Base-by-base conservation (phyloP, 2,329 filamentous ascomycete species). In the Microdochium paspali region DNA sequence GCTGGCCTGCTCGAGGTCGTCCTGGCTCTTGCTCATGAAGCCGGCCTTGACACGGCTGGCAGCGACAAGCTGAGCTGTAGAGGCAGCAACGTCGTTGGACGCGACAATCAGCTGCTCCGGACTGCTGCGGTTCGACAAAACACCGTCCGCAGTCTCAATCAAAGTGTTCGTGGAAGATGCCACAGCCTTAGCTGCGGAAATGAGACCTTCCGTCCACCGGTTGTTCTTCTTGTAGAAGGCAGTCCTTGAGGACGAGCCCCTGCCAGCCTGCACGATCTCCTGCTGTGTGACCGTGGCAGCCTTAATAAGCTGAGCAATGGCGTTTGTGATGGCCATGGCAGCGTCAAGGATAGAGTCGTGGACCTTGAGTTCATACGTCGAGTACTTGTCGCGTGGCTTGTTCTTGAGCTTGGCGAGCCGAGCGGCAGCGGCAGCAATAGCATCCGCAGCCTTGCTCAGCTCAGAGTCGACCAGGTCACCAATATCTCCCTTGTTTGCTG, bases 201-300 rank as follows among this genome's bases (percentile, higher is more conserved):
- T 96, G 51, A 98, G 81, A 44, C 93, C 93, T 62, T 98, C 93
- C 0, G 93, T 98, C 93, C 93, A 98, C 46, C 93, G 82, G 70
- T 97, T 98, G 78, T 98, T 96, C 75, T 97, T 97, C 79, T 97
- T 97, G 82, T 98, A 98, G 67, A 98, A 98, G 23, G 90, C 90
- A 2, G 90, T 94, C 49, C 84, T 80, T 42, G 89, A 94, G 46
- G 87, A 88, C 24, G 84, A 86, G 30, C 93, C 93, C 20, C 87
- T 84, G 7, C 93, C 93, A 53, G 95, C 89, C 54, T 90, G 84
- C 40, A 98, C 93, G 61, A 98, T 98, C 70, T 98, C 93, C 64
- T 95, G 84, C 65, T 98, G 93, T 2, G 91, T 94, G 18, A 79
- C 82, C 0, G 91, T 94, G 6, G 93, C 93, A 1, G 93, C 93